phyloP scores from a whole-genome alignment of 2,329 filamentous ascomycete species.

The Fusarium caatingaense region DNA sequence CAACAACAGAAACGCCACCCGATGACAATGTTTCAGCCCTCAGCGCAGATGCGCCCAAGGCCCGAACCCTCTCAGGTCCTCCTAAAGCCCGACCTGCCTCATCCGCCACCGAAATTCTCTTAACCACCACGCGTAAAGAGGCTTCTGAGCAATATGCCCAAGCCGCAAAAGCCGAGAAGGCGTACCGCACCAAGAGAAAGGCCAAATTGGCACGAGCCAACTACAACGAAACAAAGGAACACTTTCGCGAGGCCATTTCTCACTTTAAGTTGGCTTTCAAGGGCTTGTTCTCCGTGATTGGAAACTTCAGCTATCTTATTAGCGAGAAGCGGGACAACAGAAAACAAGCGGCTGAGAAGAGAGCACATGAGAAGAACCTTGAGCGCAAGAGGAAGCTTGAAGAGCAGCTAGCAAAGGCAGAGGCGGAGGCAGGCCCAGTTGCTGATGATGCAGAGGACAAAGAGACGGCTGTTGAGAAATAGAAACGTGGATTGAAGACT shows the following conservation, averaged over 20 bases:
- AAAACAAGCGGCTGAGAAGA: background rate
- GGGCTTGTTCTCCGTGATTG: background rate
- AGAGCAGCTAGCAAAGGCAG: slow-evolving; percentile 3
- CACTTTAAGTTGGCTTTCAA: slow-evolving; percentile 9
- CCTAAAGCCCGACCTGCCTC: background rate
- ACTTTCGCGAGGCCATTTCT: slow-evolving; percentile 2
- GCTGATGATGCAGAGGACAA: background rate
- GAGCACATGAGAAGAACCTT: background rate
- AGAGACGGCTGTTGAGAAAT: background rate
- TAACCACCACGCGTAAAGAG: slow-evolving; percentile 1
- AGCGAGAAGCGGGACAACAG: background rate
- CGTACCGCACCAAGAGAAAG: slow-evolving; percentile 16
- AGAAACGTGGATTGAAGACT: too few relatives aligned
- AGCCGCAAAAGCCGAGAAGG: slow-evolving; percentile 19
- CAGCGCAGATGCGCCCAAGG: background rate
- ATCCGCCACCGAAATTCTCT: slow-evolving; percentile 2
- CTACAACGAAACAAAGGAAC: slow-evolving; percentile 10
- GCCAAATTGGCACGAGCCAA: slow-evolving; percentile 10
- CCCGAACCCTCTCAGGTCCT: background rate
- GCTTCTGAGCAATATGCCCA: slow-evolving; percentile 16
- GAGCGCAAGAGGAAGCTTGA: slow-evolving; percentile 5
- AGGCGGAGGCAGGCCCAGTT: background rate
- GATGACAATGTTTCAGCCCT: background rate
- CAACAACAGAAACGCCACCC: background rate
- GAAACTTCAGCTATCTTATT: background rate